Conservation (phyloP, 306 rosid species). For the Notholithocarpus densiflorus region DNA sequence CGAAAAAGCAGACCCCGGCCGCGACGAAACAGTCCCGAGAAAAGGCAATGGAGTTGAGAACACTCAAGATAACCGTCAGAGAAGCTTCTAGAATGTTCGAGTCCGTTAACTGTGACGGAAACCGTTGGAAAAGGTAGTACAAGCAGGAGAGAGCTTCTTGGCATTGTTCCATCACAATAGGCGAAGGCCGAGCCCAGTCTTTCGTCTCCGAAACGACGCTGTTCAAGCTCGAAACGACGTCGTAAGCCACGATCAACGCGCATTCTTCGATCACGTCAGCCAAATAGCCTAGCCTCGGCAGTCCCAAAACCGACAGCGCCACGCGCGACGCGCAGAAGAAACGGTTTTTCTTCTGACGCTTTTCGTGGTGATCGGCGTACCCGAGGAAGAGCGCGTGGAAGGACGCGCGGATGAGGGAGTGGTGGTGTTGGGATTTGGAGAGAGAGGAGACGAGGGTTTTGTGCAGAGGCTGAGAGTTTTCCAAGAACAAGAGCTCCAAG, state of each 20-base stretch:
- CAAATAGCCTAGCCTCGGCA: slow-evolving; percentile 76
- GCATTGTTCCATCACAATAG: slow-evolving; percentile 92
- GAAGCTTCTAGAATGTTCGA: slow-evolving; percentile 45
- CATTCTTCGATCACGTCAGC: slow-evolving; percentile 61
- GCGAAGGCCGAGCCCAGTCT: slow-evolving; percentile 68
- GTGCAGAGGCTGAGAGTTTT: slow-evolving; percentile 71
- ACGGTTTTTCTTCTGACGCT: background rate
- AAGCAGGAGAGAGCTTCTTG: slow-evolving; percentile 92
- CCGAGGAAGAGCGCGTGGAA: slow-evolving; percentile 47
- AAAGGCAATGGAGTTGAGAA: slow-evolving; percentile 61
- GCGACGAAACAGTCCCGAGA: slow-evolving; percentile 92
- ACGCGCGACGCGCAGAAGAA: slow-evolving; percentile 63
- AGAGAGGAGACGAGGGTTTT: slow-evolving; percentile 60
- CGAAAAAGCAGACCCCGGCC: slow-evolving; percentile 85
- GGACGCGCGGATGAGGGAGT: slow-evolving; percentile 28
- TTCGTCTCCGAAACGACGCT: slow-evolving; percentile 53
- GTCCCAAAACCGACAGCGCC: slow-evolving; percentile 63
- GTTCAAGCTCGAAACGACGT: slow-evolving; percentile 44
- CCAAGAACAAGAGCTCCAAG: slow-evolving; percentile 66
- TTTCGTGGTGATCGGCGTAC: slow-evolving; percentile 38
- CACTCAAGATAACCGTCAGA: slow-evolving; percentile 48
- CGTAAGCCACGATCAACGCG: slow-evolving; percentile 58
- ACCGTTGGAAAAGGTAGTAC: slow-evolving; percentile 87
- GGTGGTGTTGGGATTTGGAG: slow-evolving; percentile 44
- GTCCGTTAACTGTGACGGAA: slow-evolving; percentile 51